Conservation (phyloP, 1,284 basidiomycete genomes). For the Tetrapyrgos nigripes region DNA sequence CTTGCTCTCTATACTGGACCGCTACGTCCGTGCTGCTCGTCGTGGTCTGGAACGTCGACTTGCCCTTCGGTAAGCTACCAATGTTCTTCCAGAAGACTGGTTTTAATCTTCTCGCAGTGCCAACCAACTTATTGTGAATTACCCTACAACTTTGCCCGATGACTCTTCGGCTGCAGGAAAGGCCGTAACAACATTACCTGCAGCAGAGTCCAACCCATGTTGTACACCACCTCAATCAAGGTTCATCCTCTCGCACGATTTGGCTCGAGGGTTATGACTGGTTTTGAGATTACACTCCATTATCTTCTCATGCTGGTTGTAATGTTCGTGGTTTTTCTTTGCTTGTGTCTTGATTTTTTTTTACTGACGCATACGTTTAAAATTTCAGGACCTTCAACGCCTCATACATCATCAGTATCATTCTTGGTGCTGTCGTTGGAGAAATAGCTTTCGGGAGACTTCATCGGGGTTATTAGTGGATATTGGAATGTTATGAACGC, state of each 20-base stretch:
- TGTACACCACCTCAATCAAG: not conserved
- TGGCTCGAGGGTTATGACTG: slow-evolving; percentile 23
- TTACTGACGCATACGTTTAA: not conserved
- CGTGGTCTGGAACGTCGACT: slow-evolving; percentile 13
- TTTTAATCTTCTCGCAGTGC: not conserved
- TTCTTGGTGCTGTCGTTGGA: slow-evolving; percentile 25
- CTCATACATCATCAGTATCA: slow-evolving; percentile 26
- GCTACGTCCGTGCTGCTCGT: slow-evolving; percentile 22
- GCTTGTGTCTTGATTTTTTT: not conserved
- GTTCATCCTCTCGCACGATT: slow-evolving; percentile 28
- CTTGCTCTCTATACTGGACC: slow-evolving; percentile 24
- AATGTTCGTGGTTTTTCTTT: slow-evolving; percentile 20
- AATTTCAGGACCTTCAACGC: slow-evolving; percentile 28
- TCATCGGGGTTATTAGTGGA: slow-evolving; percentile 9
- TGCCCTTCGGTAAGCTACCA: slow-evolving; percentile 2
- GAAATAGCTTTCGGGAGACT: slow-evolving; percentile 28
- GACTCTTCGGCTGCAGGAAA: not conserved
- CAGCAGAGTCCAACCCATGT: not conserved
- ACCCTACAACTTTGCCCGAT: not conserved
- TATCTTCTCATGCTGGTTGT: slow-evolving; percentile 30
- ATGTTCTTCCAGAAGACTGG: not conserved
- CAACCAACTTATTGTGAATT: not conserved
- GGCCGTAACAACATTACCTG: not conserved
- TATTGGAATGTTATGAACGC: too few relatives aligned
- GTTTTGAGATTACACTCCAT: slow-evolving; percentile 22